Evolutionary conservation across 2,329 filamentous ascomycete genomes (phyloP), one percentile per base, ranked within the genome.

Genomic region (Delphinella strobiligena): DNA sequence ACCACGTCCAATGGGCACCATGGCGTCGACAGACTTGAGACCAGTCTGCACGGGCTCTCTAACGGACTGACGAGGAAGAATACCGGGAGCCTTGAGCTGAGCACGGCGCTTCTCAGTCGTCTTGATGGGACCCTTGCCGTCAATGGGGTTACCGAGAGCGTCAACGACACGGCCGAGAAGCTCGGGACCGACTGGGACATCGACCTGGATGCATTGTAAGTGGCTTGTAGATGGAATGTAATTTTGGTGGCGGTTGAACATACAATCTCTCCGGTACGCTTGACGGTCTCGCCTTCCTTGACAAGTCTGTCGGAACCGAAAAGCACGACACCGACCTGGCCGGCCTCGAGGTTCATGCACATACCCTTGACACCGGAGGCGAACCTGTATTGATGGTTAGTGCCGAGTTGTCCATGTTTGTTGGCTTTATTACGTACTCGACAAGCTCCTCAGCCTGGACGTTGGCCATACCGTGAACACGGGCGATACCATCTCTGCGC

Each of bases 261-360:
- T 71, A 94, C 91, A 81, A 98, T 98, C 73, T 93, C 77, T 68
- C 91, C 91, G 60, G 91, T 98, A 81, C 91, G 89, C 83, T 94
- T 96, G 71, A 98, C 91, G 53, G 84, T 89, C 78, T 98, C 89
- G 64, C 91, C 91, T 73, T 98, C 91, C 78, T 86, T 91, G 80
- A 98, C 91, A 60, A 95, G 78, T 88, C 91, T 88, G 74, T 98
- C 91, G 63, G 91, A 96, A 81, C 91, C 91, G 79, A 98, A 98
- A 63, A 98, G 79, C 79, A 98, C 91, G 62, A 98, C 88, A 94
- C 91, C 91, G 74, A 98, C 91, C 73, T 96, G 91, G 68, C 91
- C 91, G 69, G 91, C 91, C 75, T 98, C 91, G 72, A 98, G 81
- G 84, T 98, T 98, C 89, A 98, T 96, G 85, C 89, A 96, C 91